Conservation (phyloP, 352 stramenopile genomes). For the Globisporangium lucens region DNA sequence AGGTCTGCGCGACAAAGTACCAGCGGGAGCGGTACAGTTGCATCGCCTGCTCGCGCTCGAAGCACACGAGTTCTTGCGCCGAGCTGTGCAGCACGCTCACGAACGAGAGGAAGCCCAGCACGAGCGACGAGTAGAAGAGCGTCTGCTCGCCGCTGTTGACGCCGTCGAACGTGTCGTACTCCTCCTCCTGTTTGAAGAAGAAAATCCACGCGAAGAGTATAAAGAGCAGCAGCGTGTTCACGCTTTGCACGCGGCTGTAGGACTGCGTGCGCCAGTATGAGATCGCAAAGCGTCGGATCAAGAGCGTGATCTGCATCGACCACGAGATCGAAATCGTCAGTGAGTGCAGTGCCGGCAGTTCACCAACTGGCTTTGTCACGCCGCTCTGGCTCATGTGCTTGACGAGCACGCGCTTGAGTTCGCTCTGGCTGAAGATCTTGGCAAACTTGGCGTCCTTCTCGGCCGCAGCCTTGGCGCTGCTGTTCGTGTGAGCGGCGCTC, state of each 20-base stretch:
- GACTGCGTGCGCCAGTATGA: conserved; percentile 54
- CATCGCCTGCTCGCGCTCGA: conserved; percentile 71
- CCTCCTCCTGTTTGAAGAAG: conserved; percentile 4
- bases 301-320: conserved; percentile 22
- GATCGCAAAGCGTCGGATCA: conserved; percentile 35
- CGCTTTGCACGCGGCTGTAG: conserved; percentile 4
- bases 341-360: conserved; percentile 10
- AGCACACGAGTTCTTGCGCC: conserved; percentile 67
- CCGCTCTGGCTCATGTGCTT: conserved; percentile 14
- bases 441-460: conserved; percentile 24
- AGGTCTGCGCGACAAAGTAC: conserved; percentile 49
- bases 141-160: conserved; percentile 37
- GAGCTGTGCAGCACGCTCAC: conserved; percentile 56
- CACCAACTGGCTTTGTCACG: conserved; percentile 11
- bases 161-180: conserved; percentile 24
- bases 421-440: conserved; percentile 23
- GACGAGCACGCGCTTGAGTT: conserved; percentile 17
- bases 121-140: conserved; percentile 67
- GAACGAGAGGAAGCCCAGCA: conserved; percentile 56
- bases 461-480: background rate
- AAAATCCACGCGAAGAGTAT: conserved; percentile 34
- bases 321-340: conserved; percentile 1
- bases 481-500: conserved; percentile 5
- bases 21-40: conserved; percentile 62
- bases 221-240: conserved; percentile 41